A percentile compares a stretch with the other conserved stretches of the same genome.
phyloP scores from a whole-genome alignment of 352 stramenopile genomes.

The Thraustochytrium sp. region DNA sequence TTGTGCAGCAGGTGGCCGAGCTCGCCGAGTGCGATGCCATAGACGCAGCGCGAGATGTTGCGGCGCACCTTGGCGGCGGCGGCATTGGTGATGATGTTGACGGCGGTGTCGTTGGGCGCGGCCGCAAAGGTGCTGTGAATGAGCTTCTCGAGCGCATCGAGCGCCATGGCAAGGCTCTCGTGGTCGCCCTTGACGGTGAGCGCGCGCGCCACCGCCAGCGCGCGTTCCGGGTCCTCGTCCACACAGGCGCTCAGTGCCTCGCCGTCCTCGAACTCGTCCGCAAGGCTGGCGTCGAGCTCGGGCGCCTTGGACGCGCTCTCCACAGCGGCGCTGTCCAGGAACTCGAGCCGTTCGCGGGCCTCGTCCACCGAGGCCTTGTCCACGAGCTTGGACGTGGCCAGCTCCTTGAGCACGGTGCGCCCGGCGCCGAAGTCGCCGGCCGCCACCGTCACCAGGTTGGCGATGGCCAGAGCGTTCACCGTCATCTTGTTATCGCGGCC shows the following conservation, averaged over 20 bases:
- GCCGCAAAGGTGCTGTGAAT: background rate
- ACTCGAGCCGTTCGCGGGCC: background rate
- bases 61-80: background rate
- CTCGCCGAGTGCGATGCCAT: background rate
- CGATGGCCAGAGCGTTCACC: background rate
- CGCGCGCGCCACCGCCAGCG: background rate
- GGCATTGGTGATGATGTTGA: background rate
- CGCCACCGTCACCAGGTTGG: background rate
- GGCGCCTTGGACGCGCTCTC: background rate
- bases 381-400: background rate
- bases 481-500: background rate
- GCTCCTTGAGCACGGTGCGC: background rate
- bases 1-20: background rate
- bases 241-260: background rate
- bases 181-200: background rate
- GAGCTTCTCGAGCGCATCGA: slow-evolving; percentile 2
- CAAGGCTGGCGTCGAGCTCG: background rate
- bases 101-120: background rate
- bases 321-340: background rate
- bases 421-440: background rate
- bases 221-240: background rate
- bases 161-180: background rate
- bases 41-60: background rate
- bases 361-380: background rate
- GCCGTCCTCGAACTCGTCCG: background rate